Base-by-base conservation (phyloP, 2,329 filamentous ascomycete species). In the Fusarium proliferatum region DNA sequence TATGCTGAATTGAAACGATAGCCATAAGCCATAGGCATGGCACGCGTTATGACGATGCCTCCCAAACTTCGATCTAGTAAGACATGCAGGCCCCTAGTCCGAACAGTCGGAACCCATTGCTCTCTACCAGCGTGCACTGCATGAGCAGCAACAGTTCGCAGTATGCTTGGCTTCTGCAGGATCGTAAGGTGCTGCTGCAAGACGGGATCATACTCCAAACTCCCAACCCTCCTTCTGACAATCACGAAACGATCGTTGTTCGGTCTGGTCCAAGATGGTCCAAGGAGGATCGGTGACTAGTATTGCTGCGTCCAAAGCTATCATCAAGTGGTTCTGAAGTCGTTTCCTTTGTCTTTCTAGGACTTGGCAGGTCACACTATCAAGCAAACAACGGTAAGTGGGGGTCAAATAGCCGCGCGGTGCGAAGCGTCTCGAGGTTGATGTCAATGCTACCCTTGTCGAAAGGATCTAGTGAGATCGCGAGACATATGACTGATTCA, bases 371-470 rank as follows among this genome's bases (percentile, higher is more conserved):
- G 52, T 48, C 45, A 41, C 45, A 55, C 53, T 59, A 67, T 57
- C 49, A 61, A 62, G 64, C 53, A 71, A 71, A 56, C 71, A 38
- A 46, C 52, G 38, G 65, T 26, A n/a, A 48, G 61, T 56, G 26
- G 62, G 60, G 42, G 38, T 15, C 36, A 49, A 62, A 65, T 63
- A 74, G 61, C 71, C 65, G 71, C 66, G 68, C 41, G n/a, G 61
- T 73, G 75, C 73, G 71, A 75, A 61, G 64, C 39, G 63, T 64
- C 38, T 69, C 64, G 49, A 58, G 49, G 58, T 62, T 55, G 42
- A 67, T 46, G 61, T 52, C 52, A 41, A 52, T 57, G 62, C 45
- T 52, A 49, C 38, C 43, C 64, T 41, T 41, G 28, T 52, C 36
- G 45, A 45, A n/a, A 48, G 57, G 49, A 26, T 55, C 41, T 43